Conservation (phyloP, 164 flowering plant genomes). For the Malania oleifera region DNA sequence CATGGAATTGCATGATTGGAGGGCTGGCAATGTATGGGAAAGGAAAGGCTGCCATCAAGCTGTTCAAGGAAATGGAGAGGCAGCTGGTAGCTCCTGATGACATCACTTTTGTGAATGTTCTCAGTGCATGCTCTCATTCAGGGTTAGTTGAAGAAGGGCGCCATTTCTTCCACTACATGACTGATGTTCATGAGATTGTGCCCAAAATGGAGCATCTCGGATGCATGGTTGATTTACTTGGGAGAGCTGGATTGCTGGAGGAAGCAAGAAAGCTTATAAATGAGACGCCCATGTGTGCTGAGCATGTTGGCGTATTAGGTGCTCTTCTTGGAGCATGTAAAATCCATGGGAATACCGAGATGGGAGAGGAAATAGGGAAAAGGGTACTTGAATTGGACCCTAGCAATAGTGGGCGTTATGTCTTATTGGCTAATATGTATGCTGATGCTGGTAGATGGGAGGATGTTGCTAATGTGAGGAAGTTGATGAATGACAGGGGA, state of each 20-base stretch:
- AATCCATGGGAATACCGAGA: conserved; percentile 41
- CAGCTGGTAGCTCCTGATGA: conserved; percentile 34
- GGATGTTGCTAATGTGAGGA: conserved; percentile 52
- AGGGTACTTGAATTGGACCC: conserved; percentile 54
- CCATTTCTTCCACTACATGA: conserved; percentile 39
- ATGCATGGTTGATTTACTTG: conserved; percentile 60
- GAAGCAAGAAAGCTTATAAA: conserved; percentile 44
- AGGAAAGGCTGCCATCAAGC: conserved; percentile 45
- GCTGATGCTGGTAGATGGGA: conserved; percentile 60
- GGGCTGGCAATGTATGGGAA: conserved; percentile 54
- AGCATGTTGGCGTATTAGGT: conserved; percentile 50
- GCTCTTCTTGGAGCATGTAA: conserved; percentile 56
- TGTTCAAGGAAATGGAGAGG: conserved; percentile 40
- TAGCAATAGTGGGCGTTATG: conserved; percentile 56
- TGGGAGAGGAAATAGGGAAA: conserved; percentile 50
- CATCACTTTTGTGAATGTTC: conserved; percentile 49
- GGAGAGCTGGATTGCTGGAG: conserved; percentile 47
- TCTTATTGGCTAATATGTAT: conserved; percentile 49
- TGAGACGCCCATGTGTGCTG: conserved; percentile 48
- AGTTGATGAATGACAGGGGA: conserved; percentile 55
- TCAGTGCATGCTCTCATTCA: conserved; percentile 61
- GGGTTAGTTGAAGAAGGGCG: conserved; percentile 57
- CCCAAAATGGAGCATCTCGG: conserved; percentile 52
- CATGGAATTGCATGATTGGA: conserved; percentile 72
- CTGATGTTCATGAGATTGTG: conserved; percentile 33